Evolutionary conservation across 805 yeast species (phyloP), one percentile per base, ranked within the genome.

Genomic region (Candida alai): DNA sequence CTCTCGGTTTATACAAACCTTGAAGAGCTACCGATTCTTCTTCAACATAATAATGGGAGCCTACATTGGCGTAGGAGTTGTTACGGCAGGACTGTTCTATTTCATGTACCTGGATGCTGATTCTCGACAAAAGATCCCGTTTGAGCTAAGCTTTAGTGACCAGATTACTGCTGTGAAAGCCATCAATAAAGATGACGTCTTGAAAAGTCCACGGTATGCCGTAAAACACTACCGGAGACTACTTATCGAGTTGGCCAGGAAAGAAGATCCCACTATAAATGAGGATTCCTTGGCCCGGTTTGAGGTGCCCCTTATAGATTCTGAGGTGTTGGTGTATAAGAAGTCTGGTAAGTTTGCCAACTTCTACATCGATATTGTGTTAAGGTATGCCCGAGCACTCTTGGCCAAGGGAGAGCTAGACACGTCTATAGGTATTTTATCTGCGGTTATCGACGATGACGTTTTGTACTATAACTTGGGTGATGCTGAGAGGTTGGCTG

Each of bases 101-200:
- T 52, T 65, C 34, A 26, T 66, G 14, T 66, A 66, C 42, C 45
- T 43, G 15, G 73, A 66, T 45, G 72, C 71, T 19, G 49, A 62
- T 32, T 37, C 45, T 12, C 36, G 70, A 24, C 70, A 66, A 39
- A 51, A 51, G 28, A 66, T 66, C 18, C 73, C 73, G 9, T 61
- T 58, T 34, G 68, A 60, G 41, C 44, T 66, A 13, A 43, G 50
- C 8, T 50, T 61, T 30, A n/a, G 39, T 13, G 48, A 63, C 40
- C 67, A 61, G 35, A 47, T 59, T 25, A 48, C 54, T 9, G 58
- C 67, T 1, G 70, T 65, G 13, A 63, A 61, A 41, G 73, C 69
- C 13, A 54, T 66, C 27, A 60, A 64, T 39, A 66, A 66, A 39
- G 73, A 66, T 41, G 73, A 66, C 37, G 68, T 60, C 13, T 47